Conservation (phyloP, 352 stramenopile species). For the Phytophthora pinifolia region DNA sequence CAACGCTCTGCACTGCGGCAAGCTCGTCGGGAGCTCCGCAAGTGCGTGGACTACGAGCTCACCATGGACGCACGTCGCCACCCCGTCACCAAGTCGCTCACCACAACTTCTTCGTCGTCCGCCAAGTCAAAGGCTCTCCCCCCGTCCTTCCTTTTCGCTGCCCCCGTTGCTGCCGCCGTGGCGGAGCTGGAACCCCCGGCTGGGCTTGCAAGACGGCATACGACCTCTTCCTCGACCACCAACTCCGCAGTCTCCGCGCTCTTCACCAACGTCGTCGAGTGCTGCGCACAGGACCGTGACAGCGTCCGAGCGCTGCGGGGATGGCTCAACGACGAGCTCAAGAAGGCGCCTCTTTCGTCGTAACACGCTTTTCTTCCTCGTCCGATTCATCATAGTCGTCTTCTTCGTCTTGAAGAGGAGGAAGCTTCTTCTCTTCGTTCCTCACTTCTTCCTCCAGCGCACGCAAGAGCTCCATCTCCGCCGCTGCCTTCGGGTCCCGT, state of each 20-base stretch:
- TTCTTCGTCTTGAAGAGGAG: slow-evolving; percentile 24
- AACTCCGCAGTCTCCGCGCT: slow-evolving; percentile 26
- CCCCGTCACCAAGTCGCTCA: slow-evolving; percentile 17
- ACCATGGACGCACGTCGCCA: slow-evolving; percentile 43
- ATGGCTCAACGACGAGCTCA: slow-evolving; percentile 54
- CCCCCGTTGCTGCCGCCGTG: slow-evolving; percentile 7
- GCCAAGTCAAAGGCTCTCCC: slow-evolving; percentile 5
- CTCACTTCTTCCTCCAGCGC: slow-evolving; percentile 41
- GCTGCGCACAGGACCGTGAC: slow-evolving; percentile 45
- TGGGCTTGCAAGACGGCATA: slow-evolving; percentile 6
- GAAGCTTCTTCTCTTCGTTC: slow-evolving; percentile 18
- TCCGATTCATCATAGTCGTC: slow-evolving; percentile 41
- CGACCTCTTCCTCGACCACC: slow-evolving; percentile 1
- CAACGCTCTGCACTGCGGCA: slow-evolving; percentile 32
- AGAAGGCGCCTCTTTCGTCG: slow-evolving; percentile 18
- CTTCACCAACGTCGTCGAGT: slow-evolving; percentile 53
- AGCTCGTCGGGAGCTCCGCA: slow-evolving; percentile 49
- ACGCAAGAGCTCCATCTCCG: slow-evolving; percentile 33
- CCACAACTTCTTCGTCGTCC: slow-evolving; percentile 2
- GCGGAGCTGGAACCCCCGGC: neutral
- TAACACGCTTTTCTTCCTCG: slow-evolving; percentile 18
- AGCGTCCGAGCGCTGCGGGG: slow-evolving; percentile 35
- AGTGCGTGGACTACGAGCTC: slow-evolving; percentile 52
- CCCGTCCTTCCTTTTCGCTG: slow-evolving; percentile 10
- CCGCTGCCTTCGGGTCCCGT: neutral